Percentiles rank a stretch among this genome's conserved stretches.
Evolutionary conservation across 1,139 yeast genomes (phyloP).

Genomic region (Tardiomyces blankii): DNA sequence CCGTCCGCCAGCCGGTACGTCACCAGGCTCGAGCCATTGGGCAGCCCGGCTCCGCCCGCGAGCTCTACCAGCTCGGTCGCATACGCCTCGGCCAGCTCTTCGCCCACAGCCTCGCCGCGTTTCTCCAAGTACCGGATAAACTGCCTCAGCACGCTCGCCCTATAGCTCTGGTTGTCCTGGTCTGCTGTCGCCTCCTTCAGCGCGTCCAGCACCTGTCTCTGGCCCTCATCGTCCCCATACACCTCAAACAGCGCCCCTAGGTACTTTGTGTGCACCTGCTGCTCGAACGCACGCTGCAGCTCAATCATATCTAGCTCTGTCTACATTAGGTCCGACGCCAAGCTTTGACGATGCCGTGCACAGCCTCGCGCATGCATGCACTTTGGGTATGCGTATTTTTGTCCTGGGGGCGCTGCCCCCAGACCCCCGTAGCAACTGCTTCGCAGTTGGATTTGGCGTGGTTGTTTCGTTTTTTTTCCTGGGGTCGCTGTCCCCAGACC

Average conservation of each 20-base stretch:
- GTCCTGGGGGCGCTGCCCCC: too few relatives aligned
- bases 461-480: too few relatives aligned
- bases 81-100: neutral
- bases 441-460: too few relatives aligned
- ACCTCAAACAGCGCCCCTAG: constrained; percentile 5
- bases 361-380: too few relatives aligned
- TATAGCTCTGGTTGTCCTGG: neutral
- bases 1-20: constrained; percentile 4
- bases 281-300: constrained; percentile 8
- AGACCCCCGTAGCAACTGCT: too few relatives aligned
- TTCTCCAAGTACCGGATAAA: neutral
- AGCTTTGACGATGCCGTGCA: too few relatives aligned
- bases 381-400: too few relatives aligned
- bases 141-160: neutral
- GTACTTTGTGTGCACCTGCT: constrained; percentile 14
- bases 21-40: neutral
- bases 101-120: neutral
- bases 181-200: constrained; percentile 4
- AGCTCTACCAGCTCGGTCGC: neutral
- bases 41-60: neutral
- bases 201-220: constrained; percentile 8
- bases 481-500: too few relatives aligned
- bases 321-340: too few relatives aligned
- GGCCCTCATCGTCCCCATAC: constrained; percentile 4
- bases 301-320: neutral